Evolutionary conservation across 75 land plant genomes (phyloP), one percentile per base, ranked within the genome.

Genomic region (Cryptomeria japonica): DNA sequence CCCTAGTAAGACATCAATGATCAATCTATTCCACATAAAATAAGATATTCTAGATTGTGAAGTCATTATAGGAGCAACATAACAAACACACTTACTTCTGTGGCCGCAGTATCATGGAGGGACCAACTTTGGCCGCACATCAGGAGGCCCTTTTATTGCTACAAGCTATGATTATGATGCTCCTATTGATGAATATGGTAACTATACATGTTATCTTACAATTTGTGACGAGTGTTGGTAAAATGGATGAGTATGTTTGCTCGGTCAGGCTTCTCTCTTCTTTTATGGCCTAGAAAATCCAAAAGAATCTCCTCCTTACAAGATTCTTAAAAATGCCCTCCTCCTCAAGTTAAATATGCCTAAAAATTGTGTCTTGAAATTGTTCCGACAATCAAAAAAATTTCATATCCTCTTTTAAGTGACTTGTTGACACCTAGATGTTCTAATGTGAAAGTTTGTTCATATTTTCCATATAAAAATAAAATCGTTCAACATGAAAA

Each of bases 171-270:
- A 95, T 31, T 95, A 95, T 91, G 96, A 95, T 92, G 94, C 96
- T 42, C 96, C 96, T 49, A 83, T 96, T 86, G 98, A 96, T 94
- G 98, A 96, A 94, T 96, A 91, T 89, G 98, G 98, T 96, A 34
- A 87, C 19, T 13, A 44, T 82, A 25, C 70, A 25, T 64, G 28
- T 25, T 64, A 5, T 64, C 70, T 64, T 64, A 3, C n/a, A 25
- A 64, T 64, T 64, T 25, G 31, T 64, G 70, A 28, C n/a, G 25
- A 64, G n/a, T 25, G 31, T 64, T 64, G 70, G 10, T 64, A 64
- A 61, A 64, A 51, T 51, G 55, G 55, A 13, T 51, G 55, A 51
- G 53, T 13, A 51, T 51, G 15, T 51, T 49, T 51, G 13, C 14
- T 49, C 14, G 53, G 13, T 13, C 53, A 49, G 53, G 53, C 14